Base-by-base conservation (phyloP, 2,329 filamentous ascomycete genomes). In the Aspergillus ochraceoroseus region DNA sequence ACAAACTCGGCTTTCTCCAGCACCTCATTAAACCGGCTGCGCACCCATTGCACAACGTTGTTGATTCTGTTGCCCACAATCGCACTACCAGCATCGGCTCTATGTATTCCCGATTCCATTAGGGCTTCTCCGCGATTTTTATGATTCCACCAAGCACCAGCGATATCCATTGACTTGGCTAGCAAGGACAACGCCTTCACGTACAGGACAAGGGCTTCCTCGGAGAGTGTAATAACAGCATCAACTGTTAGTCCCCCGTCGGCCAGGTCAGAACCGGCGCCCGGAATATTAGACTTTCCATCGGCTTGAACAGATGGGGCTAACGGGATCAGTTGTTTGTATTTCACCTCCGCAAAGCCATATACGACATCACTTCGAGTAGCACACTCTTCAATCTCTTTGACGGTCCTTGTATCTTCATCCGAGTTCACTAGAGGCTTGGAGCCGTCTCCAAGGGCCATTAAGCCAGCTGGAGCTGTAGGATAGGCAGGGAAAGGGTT, bases 261-360 rank as follows among this genome's bases (percentile, higher is more conserved):
- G 11, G 88, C 84, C 7, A 69, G 65, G n/a, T 73, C 67, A 3
- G 64, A 62, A 13, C 48, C 73, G 58, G 58, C 62, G 27, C 44
- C 63, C 47, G 32, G 65, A 41, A 37, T 52, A 53, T 31, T 57
- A 28, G 49, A 48, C 33, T 56, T 59, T 7, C 52, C 52, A 27
- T 69, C 64, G 4, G 59, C 52, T 20, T 67, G 65, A 14, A 61
- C 61, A 3, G 85, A 90, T 1, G 90, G 92, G 1, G 87, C 81
- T 30, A 92, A 70, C 2, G 92, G 92, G 34, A 95, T 79, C n/a
- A 98, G 76, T 64, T 98, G 92, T 65, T 94, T 92, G 67, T 94
- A 95, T 66, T 98, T 98, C 59, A 98, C 90, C 67, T 98, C 90
- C 4, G 92, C 92, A 65, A 98, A 96, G 2, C 90, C 89, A 62